phyloP scores from a whole-genome alignment of 257 asterid species.

The Datura wrightii region DNA sequence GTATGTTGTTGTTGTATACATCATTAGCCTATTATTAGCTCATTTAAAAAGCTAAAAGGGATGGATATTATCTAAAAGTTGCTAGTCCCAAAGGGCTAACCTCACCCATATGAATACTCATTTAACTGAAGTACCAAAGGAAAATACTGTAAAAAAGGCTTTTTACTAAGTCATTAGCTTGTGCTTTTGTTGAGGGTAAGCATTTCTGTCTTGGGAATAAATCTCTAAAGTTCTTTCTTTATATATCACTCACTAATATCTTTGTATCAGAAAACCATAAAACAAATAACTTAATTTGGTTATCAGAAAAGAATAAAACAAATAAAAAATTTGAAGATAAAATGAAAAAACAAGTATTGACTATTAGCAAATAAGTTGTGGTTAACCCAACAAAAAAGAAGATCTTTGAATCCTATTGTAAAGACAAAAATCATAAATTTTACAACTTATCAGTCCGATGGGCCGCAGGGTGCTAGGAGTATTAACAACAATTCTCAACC shows the following conservation, averaged over 20 bases:
- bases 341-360: neutral
- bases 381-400: neutral
- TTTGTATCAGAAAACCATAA: neutral
- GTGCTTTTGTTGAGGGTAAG: neutral
- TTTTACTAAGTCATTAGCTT: neutral
- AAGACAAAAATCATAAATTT: neutral
- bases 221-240: neutral
- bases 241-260: neutral
- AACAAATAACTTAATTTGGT: neutral
- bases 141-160: neutral
- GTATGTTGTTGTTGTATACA: neutral
- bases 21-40: neutral
- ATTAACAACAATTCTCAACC: neutral
- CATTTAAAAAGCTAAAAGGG: neutral
- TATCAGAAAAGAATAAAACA: neutral
- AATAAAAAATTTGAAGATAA: neutral
- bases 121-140: neutral
- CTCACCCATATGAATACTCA: neutral
- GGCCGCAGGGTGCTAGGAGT: neutral
- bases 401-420: neutral
- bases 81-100: neutral
- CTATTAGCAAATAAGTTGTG: neutral
- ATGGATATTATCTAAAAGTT: slow-evolving; percentile 5
- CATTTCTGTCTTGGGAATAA: neutral
- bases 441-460: neutral